These are phyloP conservation scores for Daldinia sp. DNA, from an alignment of 2,329 filamentous ascomycete genomes.

Conservation along the genomic window DNA sequence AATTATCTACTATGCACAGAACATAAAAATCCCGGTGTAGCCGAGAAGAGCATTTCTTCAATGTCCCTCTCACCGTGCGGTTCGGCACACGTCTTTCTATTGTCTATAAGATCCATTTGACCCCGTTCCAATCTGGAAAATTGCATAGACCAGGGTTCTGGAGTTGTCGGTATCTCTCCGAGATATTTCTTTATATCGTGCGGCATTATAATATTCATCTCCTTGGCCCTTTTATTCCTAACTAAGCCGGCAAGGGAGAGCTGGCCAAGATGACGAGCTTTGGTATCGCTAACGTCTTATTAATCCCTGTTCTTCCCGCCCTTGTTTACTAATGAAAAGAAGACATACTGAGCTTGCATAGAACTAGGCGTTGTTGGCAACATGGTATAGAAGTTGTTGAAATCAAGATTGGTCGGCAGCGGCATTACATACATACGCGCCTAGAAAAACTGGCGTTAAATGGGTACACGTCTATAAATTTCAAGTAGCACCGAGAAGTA, in stretches of 20 bases:
- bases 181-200: slow-evolving; percentile 31
- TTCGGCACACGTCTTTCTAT: slow-evolving; percentile 20
- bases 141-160: slow-evolving; percentile 47
- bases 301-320: slow-evolving; percentile 17
- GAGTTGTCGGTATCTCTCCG: slow-evolving; percentile 43
- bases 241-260: slow-evolving; percentile 11
- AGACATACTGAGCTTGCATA: slow-evolving; percentile 42
- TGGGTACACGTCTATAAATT: slow-evolving; percentile 26
- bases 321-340: slow-evolving; percentile 32
- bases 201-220: slow-evolving; percentile 29
- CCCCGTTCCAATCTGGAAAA: slow-evolving; percentile 35
- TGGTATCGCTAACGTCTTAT: slow-evolving; percentile 12
- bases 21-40: slow-evolving; percentile 37
- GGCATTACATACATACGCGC: slow-evolving; percentile 28
- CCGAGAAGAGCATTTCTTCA: slow-evolving; percentile 1
- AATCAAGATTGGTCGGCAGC: slow-evolving; percentile 36
- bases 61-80: slow-evolving; percentile 15
- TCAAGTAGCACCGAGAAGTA: slow-evolving; percentile 20
- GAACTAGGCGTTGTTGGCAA: slow-evolving; percentile 44
- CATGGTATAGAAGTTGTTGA: slow-evolving; percentile 40
- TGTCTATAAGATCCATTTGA: slow-evolving; percentile 33
- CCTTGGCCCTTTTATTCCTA: slow-evolving; percentile 18
- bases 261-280: slow-evolving; percentile 7
- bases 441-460: slow-evolving; percentile 24
- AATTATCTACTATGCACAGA: slow-evolving; percentile 76